Evolutionary conservation across 2,329 filamentous ascomycete species (phyloP), one percentile per base, ranked within the genome.

Genomic region (Pseudofabraea citricarpa): DNA sequence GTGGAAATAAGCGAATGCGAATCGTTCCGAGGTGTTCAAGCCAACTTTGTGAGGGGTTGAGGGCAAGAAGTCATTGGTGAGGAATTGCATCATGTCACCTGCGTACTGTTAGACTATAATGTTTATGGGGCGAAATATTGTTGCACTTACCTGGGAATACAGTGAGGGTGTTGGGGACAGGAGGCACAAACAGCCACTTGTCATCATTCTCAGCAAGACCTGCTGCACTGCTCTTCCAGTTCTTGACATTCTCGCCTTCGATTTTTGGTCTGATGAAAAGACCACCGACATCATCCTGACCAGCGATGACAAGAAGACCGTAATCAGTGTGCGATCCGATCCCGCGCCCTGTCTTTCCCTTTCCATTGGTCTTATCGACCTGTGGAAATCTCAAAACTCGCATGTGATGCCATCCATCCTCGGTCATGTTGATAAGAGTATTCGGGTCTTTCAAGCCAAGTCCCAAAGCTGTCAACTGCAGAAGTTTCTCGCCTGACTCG

Each of bases 271-370:
- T 63, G 22, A 74, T 61, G 48, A 75, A 74, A 1, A 75, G 61
- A 59, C 71, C 72, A 35, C 72, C 72, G 39, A 75, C 70, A 15
- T 72, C 64, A 44, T 75, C 71, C 45, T 74, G 71, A 0, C 68
- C 65, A 3, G 70, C 69, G 41, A 75, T 70, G 24, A 75, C 71
- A 6, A 75, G 59, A n/a, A 75, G 56, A 0, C 72, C 71, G 39
- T 74, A 75, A 45, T 75, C 72, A 6, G 71, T 75, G 40, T 75
- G 72, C 2, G 70, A 72, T 10, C 72, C 72, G 27, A 75, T 75
- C 3, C 72, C 72, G 7, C 72, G 70, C 3, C 70, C 71, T 1
- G 59, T 58, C 44, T 71, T 71, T 1, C 72, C 71, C 43, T 74
- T 74, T 13, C 70, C 72, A 31, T 74, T 75, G 9, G 64, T 65